Percentiles rank a stretch among this genome's conserved stretches.
These are phyloP conservation scores for Neofusicoccum sp. DNA, from an alignment of 2,329 filamentous ascomycete genomes.

Conservation along the genomic window DNA sequence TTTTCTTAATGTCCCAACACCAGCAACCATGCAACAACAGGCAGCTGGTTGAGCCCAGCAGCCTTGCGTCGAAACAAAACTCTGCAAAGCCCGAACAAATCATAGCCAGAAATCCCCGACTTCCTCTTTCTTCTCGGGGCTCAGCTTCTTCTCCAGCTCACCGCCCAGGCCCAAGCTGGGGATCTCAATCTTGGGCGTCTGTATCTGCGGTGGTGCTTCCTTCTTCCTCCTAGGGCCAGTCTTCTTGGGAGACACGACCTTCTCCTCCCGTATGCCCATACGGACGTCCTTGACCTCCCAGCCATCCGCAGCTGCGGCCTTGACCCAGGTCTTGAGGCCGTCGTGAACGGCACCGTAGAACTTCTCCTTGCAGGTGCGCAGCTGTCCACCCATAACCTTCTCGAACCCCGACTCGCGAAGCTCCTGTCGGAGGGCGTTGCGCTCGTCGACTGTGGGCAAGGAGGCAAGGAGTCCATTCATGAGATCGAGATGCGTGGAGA, in stretches of 20 bases:
- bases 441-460: conserved; percentile 65
- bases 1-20: conserved; percentile 4
- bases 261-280: conserved; percentile 54
- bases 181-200: conserved; percentile 38
- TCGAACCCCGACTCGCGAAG: conserved; percentile 86
- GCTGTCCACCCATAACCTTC: conserved; percentile 77
- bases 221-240: conserved; percentile 29
- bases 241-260: conserved; percentile 35
- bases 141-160: conserved; percentile 12
- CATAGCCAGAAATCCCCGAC: conserved; percentile 12
- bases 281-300: conserved; percentile 83
- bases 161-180: conserved; percentile 11
- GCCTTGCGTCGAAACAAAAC: neutral
- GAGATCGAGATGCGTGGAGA: conserved; percentile 88
- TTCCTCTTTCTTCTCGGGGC: conserved; percentile 1
- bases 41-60: neutral
- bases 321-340: conserved; percentile 84
- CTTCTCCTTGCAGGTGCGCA: conserved; percentile 94
- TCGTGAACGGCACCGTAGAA: conserved; percentile 93
- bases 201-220: conserved; percentile 37
- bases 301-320: conserved; percentile 79
- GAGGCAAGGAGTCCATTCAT: conserved; percentile 87
- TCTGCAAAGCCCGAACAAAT: neutral
- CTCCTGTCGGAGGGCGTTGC: conserved; percentile 75
- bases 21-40: neutral